Base-by-base conservation (phyloP, 805 yeast genomes). In the Zygosaccharomyces lentus region DNA sequence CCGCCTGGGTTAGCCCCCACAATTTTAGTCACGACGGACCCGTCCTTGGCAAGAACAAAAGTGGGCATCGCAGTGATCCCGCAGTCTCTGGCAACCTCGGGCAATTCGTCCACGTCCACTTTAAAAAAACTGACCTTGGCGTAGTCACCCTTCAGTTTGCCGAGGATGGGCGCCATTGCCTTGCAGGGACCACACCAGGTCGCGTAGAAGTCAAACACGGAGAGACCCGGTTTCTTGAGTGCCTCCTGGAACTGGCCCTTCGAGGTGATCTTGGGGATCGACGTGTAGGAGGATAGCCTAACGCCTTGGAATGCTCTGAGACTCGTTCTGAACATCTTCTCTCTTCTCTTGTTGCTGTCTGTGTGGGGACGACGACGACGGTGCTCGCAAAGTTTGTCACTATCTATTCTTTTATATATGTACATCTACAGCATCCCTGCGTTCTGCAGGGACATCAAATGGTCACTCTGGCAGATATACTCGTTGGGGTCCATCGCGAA, bases 171-270 rank as follows among this genome's bases (percentile, higher is more conserved):
- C 2, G 82, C 72, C 56, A 82, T 74, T n/a, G 83, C 83, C 55
- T 78, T 80, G 57, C 88, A 82, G n/a, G 88, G 88, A 6, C 83
- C 87, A 64, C 88, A 82, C 88, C 88, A 82, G 9, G 80, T 75
- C 26, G 88, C 87, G 63, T 74, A 80, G 61, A 82, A 82, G 60
- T 82, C 87, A 41, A 81, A 75, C 2, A 82, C 68, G 1, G 82
- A 69, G 30, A 77, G 61, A 4, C 45, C 34, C 4, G 45, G 35
- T 17, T 48, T 48, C 26, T 61, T 51, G 36, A 69, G 66, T 2
- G 64, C 54, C 4, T 55, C 49, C 36, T 67, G 64, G 58, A 74
- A 75, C 24, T 70, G 71, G 6, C 57, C 42, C 17, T 71, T 45
- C 1, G 60, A 48, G 2, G 56, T 48, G 12, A 75, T 51, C 45